phyloP scores from a whole-genome alignment of 1,139 yeast genomes.

The Hyphopichia khmerensis region DNA sequence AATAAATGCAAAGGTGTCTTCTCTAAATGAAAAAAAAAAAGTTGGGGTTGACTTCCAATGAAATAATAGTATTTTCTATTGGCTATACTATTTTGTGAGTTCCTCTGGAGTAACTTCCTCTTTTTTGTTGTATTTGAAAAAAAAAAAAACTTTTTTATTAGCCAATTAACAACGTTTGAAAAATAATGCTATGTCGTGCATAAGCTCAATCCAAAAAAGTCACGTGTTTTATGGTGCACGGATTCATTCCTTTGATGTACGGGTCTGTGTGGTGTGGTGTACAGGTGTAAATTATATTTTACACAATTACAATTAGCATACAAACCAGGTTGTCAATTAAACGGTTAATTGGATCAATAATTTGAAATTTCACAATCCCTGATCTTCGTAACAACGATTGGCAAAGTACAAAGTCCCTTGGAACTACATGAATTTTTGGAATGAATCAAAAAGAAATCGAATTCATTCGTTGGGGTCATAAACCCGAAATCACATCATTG shows the following conservation, averaged over 20 bases:
- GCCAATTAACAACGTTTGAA: constrained; percentile 1
- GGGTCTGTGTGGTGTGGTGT: neutral
- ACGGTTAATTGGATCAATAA: neutral
- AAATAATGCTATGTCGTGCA: neutral
- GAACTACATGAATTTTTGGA: too few relatives aligned
- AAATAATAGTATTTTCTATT: neutral
- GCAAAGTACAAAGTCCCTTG: too few relatives aligned
- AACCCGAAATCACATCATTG: too few relatives aligned
- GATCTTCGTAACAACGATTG: too few relatives aligned
- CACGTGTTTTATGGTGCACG: too few relatives aligned
- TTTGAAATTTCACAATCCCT: neutral
- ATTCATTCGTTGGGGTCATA: too few relatives aligned
- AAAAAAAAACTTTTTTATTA: neutral
- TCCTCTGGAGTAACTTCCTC: neutral
- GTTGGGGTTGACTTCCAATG: neutral
- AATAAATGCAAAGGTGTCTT: too few relatives aligned
- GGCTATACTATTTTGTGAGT: neutral
- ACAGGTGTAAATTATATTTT: too few relatives aligned
- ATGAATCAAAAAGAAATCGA: too few relatives aligned
- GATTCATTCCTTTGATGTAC: neutral
- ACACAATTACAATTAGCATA: neutral
- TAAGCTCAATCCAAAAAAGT: neutral
- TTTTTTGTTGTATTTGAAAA: too few relatives aligned
- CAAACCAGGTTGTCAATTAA: neutral
- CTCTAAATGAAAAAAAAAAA: neutral